Conservation (phyloP, 768 basidiomycete species). For the Cystobasidium tubakii region DNA sequence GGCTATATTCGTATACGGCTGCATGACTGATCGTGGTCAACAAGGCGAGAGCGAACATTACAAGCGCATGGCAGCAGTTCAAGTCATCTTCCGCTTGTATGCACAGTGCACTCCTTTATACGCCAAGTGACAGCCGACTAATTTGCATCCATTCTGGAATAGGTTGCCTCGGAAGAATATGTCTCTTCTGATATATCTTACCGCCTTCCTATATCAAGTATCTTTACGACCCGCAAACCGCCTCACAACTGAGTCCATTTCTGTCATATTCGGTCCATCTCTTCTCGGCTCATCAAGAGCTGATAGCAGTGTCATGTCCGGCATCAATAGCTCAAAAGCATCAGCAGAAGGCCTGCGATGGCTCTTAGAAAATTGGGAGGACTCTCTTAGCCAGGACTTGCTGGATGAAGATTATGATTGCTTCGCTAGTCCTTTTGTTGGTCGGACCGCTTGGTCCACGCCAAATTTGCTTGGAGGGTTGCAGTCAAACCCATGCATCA, state of each 20-base stretch:
- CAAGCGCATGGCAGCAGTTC: conserved; percentile 52
- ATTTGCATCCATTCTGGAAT: too few species aligned
- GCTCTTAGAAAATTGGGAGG: conserved; percentile 32
- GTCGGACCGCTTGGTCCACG: background rate
- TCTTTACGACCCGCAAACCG: conserved; percentile 57
- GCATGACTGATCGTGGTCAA: conserved; percentile 43
- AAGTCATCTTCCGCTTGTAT: conserved; percentile 55
- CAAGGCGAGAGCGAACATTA: conserved; percentile 48
- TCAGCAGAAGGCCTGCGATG: conserved; percentile 23
- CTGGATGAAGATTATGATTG: conserved; percentile 34
- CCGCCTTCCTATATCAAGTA: conserved; percentile 56
- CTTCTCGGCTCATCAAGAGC: conserved; percentile 47
- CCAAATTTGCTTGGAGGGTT: background rate
- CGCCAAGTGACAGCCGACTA: too few species aligned
- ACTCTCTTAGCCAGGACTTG: conserved; percentile 32
- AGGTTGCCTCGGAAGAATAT: conserved; percentile 52
- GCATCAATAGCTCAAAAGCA: background rate
- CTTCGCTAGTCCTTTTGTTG: conserved; percentile 7
- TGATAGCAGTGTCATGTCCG: background rate
- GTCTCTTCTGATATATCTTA: conserved; percentile 54
- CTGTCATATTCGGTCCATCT: conserved; percentile 54
- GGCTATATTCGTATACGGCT: conserved; percentile 54
- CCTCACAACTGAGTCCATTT: conserved; percentile 52
- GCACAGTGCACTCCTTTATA: too few species aligned
- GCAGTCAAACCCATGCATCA: background rate